phyloP scores from a whole-genome alignment of 1,284 basidiomycete genomes.

The Apiotrichum montevideense region DNA sequence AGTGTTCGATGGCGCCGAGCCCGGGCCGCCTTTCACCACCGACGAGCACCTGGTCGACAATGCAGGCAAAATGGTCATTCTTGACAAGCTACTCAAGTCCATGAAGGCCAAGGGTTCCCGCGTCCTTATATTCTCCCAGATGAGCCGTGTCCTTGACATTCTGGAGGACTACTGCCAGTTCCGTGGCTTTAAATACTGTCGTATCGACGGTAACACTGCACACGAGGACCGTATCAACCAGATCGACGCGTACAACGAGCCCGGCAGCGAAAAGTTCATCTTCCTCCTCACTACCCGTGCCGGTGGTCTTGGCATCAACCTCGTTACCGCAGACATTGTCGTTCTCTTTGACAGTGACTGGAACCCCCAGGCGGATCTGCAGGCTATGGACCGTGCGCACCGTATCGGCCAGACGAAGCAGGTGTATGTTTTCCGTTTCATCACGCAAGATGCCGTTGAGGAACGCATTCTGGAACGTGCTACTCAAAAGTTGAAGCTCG shows the following conservation, averaged over 20 bases:
- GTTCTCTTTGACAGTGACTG: slow-evolving; percentile 98
- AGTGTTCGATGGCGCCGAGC: slow-evolving; percentile 85
- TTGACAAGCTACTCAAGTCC: slow-evolving; percentile 82
- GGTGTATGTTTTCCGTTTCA: slow-evolving; percentile 96
- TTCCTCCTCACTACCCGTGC: slow-evolving; percentile 96
- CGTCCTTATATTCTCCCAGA: slow-evolving; percentile 96
- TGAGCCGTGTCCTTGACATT: slow-evolving; percentile 94
- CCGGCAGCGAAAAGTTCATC: slow-evolving; percentile 90
- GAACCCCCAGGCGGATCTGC: slow-evolving; percentile 98
- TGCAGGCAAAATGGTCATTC: slow-evolving; percentile 94
- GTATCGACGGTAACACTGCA: slow-evolving; percentile 91
- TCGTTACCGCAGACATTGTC: slow-evolving; percentile 92
- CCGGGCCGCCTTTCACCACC: slow-evolving; percentile 95
- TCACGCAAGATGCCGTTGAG: slow-evolving; percentile 93
- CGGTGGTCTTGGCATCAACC: slow-evolving; percentile 96
- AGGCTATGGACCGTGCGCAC: slow-evolving; percentile 99
- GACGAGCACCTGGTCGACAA: slow-evolving; percentile 95
- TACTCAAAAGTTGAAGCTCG: slow-evolving; percentile 90
- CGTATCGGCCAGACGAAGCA: slow-evolving; percentile 98
- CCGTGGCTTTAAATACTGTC: slow-evolving; percentile 84
- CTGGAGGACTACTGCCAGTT: slow-evolving; percentile 97
- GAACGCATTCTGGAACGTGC: slow-evolving; percentile 95
- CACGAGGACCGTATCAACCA: slow-evolving; percentile 93
- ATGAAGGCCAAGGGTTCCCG: slow-evolving; percentile 92
- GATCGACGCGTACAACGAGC: slow-evolving; percentile 98